phyloP scores from a whole-genome alignment of 768 basidiomycete genomes.

The Dictyophora rubrovolvata region DNA sequence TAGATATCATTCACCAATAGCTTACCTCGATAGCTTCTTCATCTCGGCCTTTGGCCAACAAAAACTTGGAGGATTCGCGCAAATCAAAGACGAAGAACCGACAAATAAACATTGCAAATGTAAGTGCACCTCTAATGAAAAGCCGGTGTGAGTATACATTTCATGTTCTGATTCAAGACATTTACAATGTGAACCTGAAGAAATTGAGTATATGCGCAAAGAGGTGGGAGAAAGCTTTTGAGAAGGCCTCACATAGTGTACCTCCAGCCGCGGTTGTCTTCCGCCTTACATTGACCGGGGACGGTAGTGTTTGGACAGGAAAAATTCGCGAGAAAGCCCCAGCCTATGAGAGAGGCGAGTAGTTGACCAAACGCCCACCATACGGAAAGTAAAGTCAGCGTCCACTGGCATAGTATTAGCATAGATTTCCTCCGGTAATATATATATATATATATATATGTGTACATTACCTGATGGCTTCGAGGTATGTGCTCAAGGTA shows the following conservation, averaged over 20 bases:
- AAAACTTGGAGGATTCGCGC: conserved; percentile 54
- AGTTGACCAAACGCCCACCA: conserved; percentile 48
- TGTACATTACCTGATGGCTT: conserved; percentile 30
- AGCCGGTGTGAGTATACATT: not conserved
- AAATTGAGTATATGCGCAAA: not conserved
- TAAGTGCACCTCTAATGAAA: conserved; percentile 32
- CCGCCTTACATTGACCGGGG: conserved; percentile 33
- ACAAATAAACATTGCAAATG: conserved; percentile 41
- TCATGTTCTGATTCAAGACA: not conserved
- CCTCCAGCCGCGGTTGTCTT: conserved; percentile 52
- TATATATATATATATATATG: conserved; percentile 2
- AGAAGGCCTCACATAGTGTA: conserved; percentile 36
- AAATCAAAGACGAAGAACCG: conserved; percentile 50
- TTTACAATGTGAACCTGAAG: conserved; percentile 33
- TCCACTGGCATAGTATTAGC: conserved; percentile 27
- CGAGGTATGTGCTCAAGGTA: conserved; percentile 36
- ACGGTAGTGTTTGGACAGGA: conserved; percentile 31
- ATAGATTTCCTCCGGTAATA: not conserved
- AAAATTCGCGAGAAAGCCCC: conserved; percentile 46
- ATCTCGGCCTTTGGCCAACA: conserved; percentile 46
- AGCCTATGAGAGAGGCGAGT: conserved; percentile 40
- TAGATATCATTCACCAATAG: not conserved
- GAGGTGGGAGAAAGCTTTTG: not conserved
- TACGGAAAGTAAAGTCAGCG: conserved; percentile 43
- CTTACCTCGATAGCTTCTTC: conserved; percentile 40